Percentiles rank a stretch among this genome's conserved stretches.
phyloP scores from a whole-genome alignment of 495 filamentous ascomycete species.

The Penicillium steckii region DNA sequence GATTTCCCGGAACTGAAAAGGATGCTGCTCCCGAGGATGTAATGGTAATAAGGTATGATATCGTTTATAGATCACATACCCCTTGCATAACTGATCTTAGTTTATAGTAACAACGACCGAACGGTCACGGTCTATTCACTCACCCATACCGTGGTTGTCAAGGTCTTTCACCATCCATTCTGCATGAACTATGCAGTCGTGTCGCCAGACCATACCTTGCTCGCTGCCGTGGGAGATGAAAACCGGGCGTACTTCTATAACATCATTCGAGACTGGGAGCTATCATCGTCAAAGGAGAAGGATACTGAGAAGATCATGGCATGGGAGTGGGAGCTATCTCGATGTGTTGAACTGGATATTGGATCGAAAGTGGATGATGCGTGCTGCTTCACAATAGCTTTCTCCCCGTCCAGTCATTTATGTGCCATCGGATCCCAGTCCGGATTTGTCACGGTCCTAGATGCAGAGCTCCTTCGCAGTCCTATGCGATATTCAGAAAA shows the following conservation, averaged over 20 bases:
- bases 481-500: slow-evolving; percentile 35
- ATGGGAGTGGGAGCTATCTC: slow-evolving; percentile 38
- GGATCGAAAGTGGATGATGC: slow-evolving; percentile 35
- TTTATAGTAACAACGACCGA: slow-evolving; percentile 78
- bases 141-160: slow-evolving; percentile 57
- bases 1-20: slow-evolving; percentile 48
- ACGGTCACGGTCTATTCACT: slow-evolving; percentile 79
- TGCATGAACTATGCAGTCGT: slow-evolving; percentile 90
- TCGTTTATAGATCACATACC: background rate
- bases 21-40: slow-evolving; percentile 57
- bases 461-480: slow-evolving; percentile 50
- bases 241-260: slow-evolving; percentile 79
- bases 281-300: slow-evolving; percentile 39
- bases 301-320: slow-evolving; percentile 41
- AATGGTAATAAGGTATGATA: slow-evolving; percentile 58
- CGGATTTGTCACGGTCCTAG: slow-evolving; percentile 67
- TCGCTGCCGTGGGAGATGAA: slow-evolving; percentile 84
- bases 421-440: slow-evolving; percentile 72
- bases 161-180: slow-evolving; percentile 68
- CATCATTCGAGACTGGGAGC: slow-evolving; percentile 36
- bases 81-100: background rate
- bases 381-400: slow-evolving; percentile 69
- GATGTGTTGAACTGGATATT: slow-evolving; percentile 38
- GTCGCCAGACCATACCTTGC: slow-evolving; percentile 78
- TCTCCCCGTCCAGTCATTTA: slow-evolving; percentile 64